These are phyloP conservation scores for Tubosaeta brunneosetosa DNA, from an alignment of 768 basidiomycete species.

Conservation along the genomic window DNA sequence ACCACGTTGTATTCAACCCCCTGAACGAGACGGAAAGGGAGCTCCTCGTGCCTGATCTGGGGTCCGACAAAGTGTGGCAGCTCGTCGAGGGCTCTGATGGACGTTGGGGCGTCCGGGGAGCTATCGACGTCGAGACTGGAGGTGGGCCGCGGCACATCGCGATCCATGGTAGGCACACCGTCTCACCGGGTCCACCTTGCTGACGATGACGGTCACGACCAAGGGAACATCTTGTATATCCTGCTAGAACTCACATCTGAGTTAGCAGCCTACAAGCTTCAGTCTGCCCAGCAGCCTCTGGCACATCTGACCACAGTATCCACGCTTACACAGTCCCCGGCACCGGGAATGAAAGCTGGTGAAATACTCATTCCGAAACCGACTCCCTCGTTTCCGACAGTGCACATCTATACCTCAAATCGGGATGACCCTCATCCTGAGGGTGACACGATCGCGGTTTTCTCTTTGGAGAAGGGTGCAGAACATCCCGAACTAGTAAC, in stretches of 20 bases:
- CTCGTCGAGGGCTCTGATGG: constrained; percentile 42
- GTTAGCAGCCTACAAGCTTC: constrained; percentile 52
- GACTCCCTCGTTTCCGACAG: constrained; percentile 46
- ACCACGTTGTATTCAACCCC: constrained; percentile 51
- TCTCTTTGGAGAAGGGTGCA: constrained; percentile 44
- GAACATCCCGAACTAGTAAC: constrained; percentile 46
- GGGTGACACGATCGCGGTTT: constrained; percentile 72
- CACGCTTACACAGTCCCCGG: constrained; percentile 46
- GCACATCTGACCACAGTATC: constrained; percentile 36
- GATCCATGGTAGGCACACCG: constrained; percentile 46
- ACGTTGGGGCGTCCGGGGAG: constrained; percentile 47
- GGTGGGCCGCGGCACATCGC: constrained; percentile 70
- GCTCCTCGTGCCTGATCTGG: constrained; percentile 71
- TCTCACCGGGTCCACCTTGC: background rate
- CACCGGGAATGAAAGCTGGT: constrained; percentile 57
- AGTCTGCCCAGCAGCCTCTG: constrained; percentile 38
- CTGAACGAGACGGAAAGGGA: constrained; percentile 47
- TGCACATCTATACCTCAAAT: constrained; percentile 71
- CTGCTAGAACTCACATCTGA: constrained; percentile 61
- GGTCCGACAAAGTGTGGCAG: constrained; percentile 63
- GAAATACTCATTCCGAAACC: constrained; percentile 62
- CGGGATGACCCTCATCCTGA: constrained; percentile 64
- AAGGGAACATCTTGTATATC: constrained; percentile 63
- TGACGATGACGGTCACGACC: background rate
- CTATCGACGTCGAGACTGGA: constrained; percentile 48